Percentiles rank a stretch among this genome's conserved stretches.
phyloP scores from a whole-genome alignment of 352 stramenopile species.

The Elongisporangium senticosum region DNA sequence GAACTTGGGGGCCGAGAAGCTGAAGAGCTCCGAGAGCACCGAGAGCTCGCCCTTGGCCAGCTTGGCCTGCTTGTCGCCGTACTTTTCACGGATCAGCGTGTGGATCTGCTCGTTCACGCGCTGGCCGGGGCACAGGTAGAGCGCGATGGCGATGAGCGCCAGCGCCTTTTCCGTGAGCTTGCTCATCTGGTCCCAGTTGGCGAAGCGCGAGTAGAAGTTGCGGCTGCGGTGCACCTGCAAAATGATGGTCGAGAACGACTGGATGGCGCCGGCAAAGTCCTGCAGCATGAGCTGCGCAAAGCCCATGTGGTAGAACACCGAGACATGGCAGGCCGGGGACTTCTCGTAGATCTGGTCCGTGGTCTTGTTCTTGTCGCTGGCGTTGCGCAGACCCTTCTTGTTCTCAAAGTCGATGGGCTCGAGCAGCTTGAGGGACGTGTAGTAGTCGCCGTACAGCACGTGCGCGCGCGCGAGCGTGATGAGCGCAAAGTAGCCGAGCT shows the following conservation, averaged over 20 bases:
- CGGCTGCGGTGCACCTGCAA: slow-evolving; percentile 85
- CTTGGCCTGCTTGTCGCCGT: slow-evolving; percentile 88
- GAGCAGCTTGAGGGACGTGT: slow-evolving; percentile 90
- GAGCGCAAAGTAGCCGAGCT: slow-evolving; percentile 95
- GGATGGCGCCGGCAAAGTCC: slow-evolving; percentile 92
- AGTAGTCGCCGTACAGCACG: slow-evolving; percentile 97
- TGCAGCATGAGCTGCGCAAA: slow-evolving; percentile 97
- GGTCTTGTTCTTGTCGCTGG: slow-evolving; percentile 30
- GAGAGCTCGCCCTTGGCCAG: slow-evolving; percentile 77
- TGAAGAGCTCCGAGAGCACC: slow-evolving; percentile 88
- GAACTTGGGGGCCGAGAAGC: slow-evolving; percentile 94
- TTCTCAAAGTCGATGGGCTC: slow-evolving; percentile 87
- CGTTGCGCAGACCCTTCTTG: slow-evolving; percentile 50
- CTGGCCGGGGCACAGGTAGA: slow-evolving; percentile 86
- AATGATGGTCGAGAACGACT: slow-evolving; percentile 87
- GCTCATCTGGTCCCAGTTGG: slow-evolving; percentile 92
- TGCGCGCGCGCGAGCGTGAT: slow-evolving; percentile 93
- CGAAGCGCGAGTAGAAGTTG: slow-evolving; percentile 89
- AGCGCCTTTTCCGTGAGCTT: slow-evolving; percentile 95
- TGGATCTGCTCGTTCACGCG: slow-evolving; percentile 84
- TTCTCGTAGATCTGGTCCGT: slow-evolving; percentile 86
- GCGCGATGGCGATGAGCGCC: slow-evolving; percentile 87
- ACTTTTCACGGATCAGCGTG: slow-evolving; percentile 91
- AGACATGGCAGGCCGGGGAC: slow-evolving; percentile 91
- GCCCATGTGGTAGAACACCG: slow-evolving; percentile 96